A percentile compares a stretch with the other conserved stretches of the same genome.
Evolutionary conservation across 169 alveolate species (phyloP).

Genomic region (Plasmodium gonderi): DNA sequence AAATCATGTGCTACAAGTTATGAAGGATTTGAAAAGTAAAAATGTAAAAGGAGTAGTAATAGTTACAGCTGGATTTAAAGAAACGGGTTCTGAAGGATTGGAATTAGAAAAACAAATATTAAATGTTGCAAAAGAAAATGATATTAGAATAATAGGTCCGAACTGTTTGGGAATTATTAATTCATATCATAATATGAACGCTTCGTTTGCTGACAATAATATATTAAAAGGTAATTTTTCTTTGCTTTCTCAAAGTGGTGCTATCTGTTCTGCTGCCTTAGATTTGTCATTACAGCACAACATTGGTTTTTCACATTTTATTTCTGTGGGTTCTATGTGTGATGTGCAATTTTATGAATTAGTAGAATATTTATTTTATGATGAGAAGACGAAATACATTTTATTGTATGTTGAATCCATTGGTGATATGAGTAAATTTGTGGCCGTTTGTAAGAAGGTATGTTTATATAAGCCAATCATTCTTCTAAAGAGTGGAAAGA

Average conservation of each 20-base stretch:
- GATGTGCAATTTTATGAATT: slow-evolving; percentile 81
- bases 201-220: slow-evolving; percentile 79
- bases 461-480: slow-evolving; percentile 83
- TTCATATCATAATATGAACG: slow-evolving; percentile 78
- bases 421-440: slow-evolving; percentile 84
- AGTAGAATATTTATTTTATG: slow-evolving; percentile 83
- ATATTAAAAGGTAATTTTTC: slow-evolving; percentile 79
- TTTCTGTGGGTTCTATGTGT: slow-evolving; percentile 87
- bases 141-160: slow-evolving; percentile 83
- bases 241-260: slow-evolving; percentile 85
- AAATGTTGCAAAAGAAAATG: slow-evolving; percentile 73
- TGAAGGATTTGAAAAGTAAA: slow-evolving; percentile 79
- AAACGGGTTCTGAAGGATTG: slow-evolving; percentile 79
- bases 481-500: slow-evolving; percentile 86
- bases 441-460: slow-evolving; percentile 80
- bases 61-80: slow-evolving; percentile 85
- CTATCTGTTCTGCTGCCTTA: slow-evolving; percentile 86
- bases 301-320: slow-evolving; percentile 87
- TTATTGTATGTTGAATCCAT: slow-evolving; percentile 85
- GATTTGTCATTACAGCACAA: slow-evolving; percentile 85
- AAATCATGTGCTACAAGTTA: slow-evolving; percentile 57
- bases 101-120: slow-evolving; percentile 76
- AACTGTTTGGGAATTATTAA: slow-evolving; percentile 83
- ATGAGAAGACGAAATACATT: slow-evolving; percentile 78
- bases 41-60: slow-evolving; percentile 79